These are phyloP conservation scores for Paraleonurus japonicus DNA, from an alignment of 257 asterid genomes.

Conservation along the genomic window DNA sequence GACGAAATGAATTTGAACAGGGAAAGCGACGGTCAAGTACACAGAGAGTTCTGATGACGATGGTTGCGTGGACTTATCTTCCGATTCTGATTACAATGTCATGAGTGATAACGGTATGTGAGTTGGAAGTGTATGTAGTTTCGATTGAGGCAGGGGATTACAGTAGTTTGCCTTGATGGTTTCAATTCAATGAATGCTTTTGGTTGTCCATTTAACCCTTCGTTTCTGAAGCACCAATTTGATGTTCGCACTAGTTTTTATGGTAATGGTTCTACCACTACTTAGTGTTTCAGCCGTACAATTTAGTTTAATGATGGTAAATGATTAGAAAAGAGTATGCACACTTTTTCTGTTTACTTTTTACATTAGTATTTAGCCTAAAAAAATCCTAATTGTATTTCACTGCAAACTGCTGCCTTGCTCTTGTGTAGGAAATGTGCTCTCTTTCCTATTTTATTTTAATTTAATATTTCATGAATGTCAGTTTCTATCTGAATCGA, in stretches of 20 bases:
- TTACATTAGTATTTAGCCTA: neutral
- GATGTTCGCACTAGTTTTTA: neutral
- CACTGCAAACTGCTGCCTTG: neutral
- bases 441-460: too few species aligned
- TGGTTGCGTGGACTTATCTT: slow-evolving; percentile 4
- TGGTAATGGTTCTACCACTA: neutral
- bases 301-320: neutral
- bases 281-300: neutral
- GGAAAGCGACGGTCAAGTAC: slow-evolving; percentile 35
- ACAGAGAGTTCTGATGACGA: slow-evolving; percentile 39
- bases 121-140: neutral
- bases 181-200: neutral
- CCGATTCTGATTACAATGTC: slow-evolving; percentile 34
- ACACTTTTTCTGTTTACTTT: neutral
- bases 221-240: neutral
- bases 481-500: neutral
- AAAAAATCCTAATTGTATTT: neutral
- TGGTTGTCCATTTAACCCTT: neutral
- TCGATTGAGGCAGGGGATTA: neutral
- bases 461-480: too few species aligned
- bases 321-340: neutral
- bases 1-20: slow-evolving; percentile 24
- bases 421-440: neutral
- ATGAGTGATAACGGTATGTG: slow-evolving; percentile 28
- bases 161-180: neutral